Evolutionary conservation across 176 grass and related monocot genomes (phyloP).

Genomic region (Triticum timopheevii): DNA sequence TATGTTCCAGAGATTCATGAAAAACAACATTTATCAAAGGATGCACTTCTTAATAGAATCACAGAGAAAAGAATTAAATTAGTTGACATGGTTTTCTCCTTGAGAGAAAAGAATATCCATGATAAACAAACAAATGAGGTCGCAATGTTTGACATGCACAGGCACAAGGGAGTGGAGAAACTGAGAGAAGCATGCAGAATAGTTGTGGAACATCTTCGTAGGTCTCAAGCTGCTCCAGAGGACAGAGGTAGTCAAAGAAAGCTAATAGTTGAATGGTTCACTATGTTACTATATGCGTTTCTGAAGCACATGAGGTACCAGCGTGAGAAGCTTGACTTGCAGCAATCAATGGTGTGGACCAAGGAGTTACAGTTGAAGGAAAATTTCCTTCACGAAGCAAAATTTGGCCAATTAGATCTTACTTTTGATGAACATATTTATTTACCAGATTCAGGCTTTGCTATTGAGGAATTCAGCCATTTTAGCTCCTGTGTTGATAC

Average conservation of each 20-base stretch:
- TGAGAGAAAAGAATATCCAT: conserved; percentile 55
- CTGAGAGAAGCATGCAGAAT: conserved; percentile 43
- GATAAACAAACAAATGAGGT: conserved; percentile 57
- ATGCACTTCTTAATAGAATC: conserved; percentile 44
- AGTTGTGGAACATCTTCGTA: conserved; percentile 49
- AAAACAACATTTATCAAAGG: conserved; percentile 28
- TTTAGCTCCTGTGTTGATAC: conserved; percentile 32
- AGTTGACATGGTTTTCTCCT: conserved; percentile 58
- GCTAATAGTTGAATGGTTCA: conserved; percentile 54
- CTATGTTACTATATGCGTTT: conserved; percentile 50
- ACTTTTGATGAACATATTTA: conserved; percentile 68
- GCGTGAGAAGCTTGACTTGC: conserved; percentile 48
- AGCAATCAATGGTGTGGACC: conserved; percentile 47
- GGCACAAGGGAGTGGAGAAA: conserved; percentile 40
- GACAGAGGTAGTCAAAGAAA: conserved; percentile 41
- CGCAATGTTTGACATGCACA: conserved; percentile 44
- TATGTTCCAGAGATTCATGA: conserved; percentile 28
- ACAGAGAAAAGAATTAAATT: conserved; percentile 50
- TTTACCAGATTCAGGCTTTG: conserved; percentile 63
- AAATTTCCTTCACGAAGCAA: conserved; percentile 52
- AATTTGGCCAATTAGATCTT: conserved; percentile 54
- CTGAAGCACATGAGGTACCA: conserved; percentile 58
- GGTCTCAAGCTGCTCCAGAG: conserved; percentile 20
- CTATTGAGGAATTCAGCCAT: conserved; percentile 60
- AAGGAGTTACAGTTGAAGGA: conserved; percentile 68